These are phyloP conservation scores for Suillus decipiens DNA, from an alignment of 768 basidiomycete genomes.

Conservation along the genomic window DNA sequence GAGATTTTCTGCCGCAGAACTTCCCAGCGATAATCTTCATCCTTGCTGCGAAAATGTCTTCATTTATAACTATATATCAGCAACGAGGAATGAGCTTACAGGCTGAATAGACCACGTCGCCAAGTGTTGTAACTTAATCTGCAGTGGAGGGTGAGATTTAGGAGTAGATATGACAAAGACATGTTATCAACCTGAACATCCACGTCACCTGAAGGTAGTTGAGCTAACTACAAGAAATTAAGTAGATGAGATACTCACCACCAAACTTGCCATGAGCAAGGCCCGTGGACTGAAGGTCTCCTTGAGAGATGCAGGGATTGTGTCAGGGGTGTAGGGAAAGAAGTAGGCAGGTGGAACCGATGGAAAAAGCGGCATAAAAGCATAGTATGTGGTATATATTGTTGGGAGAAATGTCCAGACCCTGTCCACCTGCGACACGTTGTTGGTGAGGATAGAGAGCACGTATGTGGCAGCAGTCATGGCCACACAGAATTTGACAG, in stretches of 20 bases:
- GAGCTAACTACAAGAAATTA: background rate
- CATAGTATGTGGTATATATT: conserved; percentile 81
- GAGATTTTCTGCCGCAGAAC: conserved; percentile 66
- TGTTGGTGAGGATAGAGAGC: conserved; percentile 66
- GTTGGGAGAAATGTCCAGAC: conserved; percentile 79
- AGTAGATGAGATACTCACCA: conserved; percentile 42
- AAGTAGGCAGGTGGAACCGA: conserved; percentile 37
- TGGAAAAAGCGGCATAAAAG: conserved; percentile 68
- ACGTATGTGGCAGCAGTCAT: conserved; percentile 53
- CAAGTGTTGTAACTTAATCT: conserved; percentile 81
- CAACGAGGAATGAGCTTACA: conserved; percentile 44
- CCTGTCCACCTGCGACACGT: conserved; percentile 88
- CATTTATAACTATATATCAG: background rate
- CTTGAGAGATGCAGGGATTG: conserved; percentile 33
- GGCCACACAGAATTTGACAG: conserved; percentile 59
- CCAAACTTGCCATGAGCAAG: conserved; percentile 69
- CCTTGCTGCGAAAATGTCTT: conserved; percentile 45
- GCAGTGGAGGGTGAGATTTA: conserved; percentile 3
- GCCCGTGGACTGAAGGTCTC: conserved; percentile 70
- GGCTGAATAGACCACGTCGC: conserved; percentile 75
- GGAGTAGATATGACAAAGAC: background rate
- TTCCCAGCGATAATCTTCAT: conserved; percentile 93
- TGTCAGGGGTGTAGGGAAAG: conserved; percentile 57
- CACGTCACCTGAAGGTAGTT: conserved; percentile 42
- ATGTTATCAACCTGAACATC: conserved; percentile 55